Base-by-base conservation (phyloP, 805 yeast species). In the Cyberlindnera sargentensis region DNA sequence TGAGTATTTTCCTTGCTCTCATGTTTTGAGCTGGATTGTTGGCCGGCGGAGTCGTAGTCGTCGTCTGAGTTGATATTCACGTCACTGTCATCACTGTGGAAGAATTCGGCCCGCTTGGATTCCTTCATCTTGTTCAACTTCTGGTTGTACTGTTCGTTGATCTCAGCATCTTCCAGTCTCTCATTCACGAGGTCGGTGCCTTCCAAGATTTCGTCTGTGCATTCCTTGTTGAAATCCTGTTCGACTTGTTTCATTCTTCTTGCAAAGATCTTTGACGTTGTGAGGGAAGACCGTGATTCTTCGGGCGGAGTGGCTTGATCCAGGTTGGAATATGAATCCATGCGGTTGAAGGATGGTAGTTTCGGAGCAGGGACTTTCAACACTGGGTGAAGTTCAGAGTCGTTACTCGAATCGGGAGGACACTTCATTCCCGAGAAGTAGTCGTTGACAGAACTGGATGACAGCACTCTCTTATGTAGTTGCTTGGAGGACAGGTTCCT, bases 291-390 rank as follows among this genome's bases (percentile, higher is more conserved):
- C 31, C 5, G 42, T 28, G 30, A 28, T 28, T 9, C 2, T 31
- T 10, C 20, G 7, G n/a, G 20, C 11, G 15, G 8, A 31, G 34
- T 30, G 7, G 32, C 24, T 26, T 3, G 11, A 5, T 29, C 20
- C 23, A 36, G 39, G 31, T 29, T 31, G 26, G 31, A 28, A 20
- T 36, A 37, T 11, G 47, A 44, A 29, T 53, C 56, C 32, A 54
- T 40, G 31, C 50, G 47, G 34, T 53, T 55, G 30, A 57, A 57
- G 2, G 51, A 49, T 4, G 62, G 60, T 24, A 57, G 39, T 24
- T 30, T 38, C 10, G 53, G 47, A 10, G 45, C 48, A 3, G 52
- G 52, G 40, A 9, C 10, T 8, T 10, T 10, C 31, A 31, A 5
- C 25, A 37, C 8, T 28, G 24, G 30, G 15, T 42, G 7, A 10